Base-by-base conservation (phyloP, 1,284 basidiomycete genomes). In the Ceratobasidium sp. region DNA sequence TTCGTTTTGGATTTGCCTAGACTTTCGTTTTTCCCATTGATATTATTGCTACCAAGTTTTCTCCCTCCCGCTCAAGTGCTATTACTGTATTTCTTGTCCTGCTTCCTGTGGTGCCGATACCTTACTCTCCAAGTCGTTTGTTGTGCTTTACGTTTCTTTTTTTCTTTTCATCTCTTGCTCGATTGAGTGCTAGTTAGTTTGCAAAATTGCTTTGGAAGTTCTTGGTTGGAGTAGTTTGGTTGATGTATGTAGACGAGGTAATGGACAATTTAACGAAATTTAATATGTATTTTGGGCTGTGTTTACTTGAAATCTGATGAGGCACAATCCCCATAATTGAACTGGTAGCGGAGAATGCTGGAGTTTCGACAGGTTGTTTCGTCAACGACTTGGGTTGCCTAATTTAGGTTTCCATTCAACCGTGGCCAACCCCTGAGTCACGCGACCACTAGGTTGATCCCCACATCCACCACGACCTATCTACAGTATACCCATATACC, bases 261-360 rank as follows among this genome's bases (percentile, higher is more conserved):
- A 33, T 56, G 66, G 50, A 68, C 50, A 68, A 68, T 68, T 50
- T 68, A 68, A 68, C 52, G 66, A 68, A 68, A 54, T 52, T 68
- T 68, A 54, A 68, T 68, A 28, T 68, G 23, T 68, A 40, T 6
- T 38, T 54, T 33, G 26, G 23, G 23, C 6, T 4, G 54, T 23
- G 17, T 50, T 3, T 5, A 20, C 17, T 50, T 17, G 48, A n/a
- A n/a, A n/a, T n/a, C n/a, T n/a, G n/a, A n/a, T n/a, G n/a, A n/a
- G n/a, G n/a, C n/a, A n/a, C n/a, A n/a, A n/a, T n/a, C n/a, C n/a
- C n/a, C n/a, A n/a, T n/a, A n/a, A n/a, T n/a, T n/a, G n/a, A n/a
- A n/a, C n/a, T n/a, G n/a, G n/a, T n/a, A n/a, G n/a, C n/a, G n/a
- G n/a, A n/a, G n/a, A n/a, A n/a, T n/a, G n/a, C n/a, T n/a, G n/a